phyloP scores from a whole-genome alignment of 805 yeast species.

The Yarrowia sp. region DNA sequence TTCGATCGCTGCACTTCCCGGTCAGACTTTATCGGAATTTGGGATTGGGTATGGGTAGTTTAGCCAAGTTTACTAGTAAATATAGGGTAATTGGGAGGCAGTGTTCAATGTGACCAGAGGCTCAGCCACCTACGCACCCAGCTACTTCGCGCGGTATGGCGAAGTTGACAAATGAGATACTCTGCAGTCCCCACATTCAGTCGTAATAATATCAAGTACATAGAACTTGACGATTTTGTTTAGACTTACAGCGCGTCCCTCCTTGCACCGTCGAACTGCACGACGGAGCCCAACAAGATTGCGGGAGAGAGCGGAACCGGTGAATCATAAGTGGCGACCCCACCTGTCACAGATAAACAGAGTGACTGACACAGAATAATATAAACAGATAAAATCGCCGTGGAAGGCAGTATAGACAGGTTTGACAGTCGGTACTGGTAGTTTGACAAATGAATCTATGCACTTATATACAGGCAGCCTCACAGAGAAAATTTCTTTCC shows the following conservation, averaged over 20 bases:
- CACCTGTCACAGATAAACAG: neutral
- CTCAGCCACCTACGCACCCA: neutral
- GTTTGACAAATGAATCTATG: neutral
- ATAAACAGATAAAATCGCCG: too few species aligned
- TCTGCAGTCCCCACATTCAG: too few species aligned
- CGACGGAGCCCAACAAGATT: conserved; percentile 6
- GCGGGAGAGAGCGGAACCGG: neutral
- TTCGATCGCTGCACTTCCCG: conserved; percentile 10
- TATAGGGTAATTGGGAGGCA: conserved; percentile 26
- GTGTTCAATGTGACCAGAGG: conserved; percentile 22
- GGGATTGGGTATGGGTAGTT: conserved; percentile 21
- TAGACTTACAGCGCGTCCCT: neutral
- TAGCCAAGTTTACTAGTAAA: conserved; percentile 6
- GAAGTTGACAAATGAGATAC: too few species aligned
- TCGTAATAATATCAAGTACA: too few species aligned
- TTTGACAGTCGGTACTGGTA: too few species aligned
- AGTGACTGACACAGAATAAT: too few species aligned
- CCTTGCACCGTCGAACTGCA: neutral
- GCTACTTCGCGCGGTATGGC: too few species aligned
- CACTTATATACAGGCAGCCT: conserved; percentile 12
- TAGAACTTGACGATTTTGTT: neutral
- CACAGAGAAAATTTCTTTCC: conserved; percentile 29
- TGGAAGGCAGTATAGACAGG: too few species aligned
- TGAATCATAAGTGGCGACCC: neutral
- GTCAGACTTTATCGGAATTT: conserved; percentile 25